Conservation (phyloP, 2,329 filamentous ascomycete genomes). For the Endothia cerciana region DNA sequence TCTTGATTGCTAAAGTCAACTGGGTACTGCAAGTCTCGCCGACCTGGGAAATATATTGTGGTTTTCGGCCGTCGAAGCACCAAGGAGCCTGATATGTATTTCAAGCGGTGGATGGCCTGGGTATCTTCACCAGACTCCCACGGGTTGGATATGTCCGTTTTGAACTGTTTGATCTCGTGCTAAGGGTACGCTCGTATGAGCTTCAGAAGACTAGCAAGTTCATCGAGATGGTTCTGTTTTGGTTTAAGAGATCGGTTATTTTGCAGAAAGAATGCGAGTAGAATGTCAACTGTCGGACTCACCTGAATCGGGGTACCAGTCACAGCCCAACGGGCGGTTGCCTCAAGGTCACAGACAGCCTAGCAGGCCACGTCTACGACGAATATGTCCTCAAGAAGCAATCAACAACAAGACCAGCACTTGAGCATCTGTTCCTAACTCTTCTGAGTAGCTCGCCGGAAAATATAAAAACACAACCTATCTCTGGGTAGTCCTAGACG, state of each 20-base stretch:
- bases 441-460: constrained; percentile 28
- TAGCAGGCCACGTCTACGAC: constrained; percentile 35
- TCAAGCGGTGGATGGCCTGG: constrained; percentile 45
- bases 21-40: constrained; percentile 39
- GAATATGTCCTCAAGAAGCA: constrained; percentile 34
- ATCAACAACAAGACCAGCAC: constrained; percentile 15
- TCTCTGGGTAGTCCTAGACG: constrained; percentile 38
- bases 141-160: constrained; percentile 41
- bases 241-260: neutral
- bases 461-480: constrained; percentile 26
- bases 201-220: constrained; percentile 47
- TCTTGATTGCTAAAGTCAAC: constrained; percentile 45
- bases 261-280: neutral
- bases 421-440: constrained; percentile 34
- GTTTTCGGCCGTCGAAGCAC: constrained; percentile 45
- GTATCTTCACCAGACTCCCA: constrained; percentile 45
- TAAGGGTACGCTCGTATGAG: constrained; percentile 50
- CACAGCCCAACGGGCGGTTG: constrained; percentile 48
- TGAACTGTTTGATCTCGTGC: constrained; percentile 42
- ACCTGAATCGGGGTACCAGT: constrained; percentile 51
- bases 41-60: constrained; percentile 43
- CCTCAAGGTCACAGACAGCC: constrained; percentile 44
- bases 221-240: constrained; percentile 45
- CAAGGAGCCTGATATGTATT: constrained; percentile 43
- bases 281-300: neutral